These are phyloP conservation scores for Hirsutella thompsonii DNA, from an alignment of 2,329 filamentous ascomycete species.

Conservation along the genomic window DNA sequence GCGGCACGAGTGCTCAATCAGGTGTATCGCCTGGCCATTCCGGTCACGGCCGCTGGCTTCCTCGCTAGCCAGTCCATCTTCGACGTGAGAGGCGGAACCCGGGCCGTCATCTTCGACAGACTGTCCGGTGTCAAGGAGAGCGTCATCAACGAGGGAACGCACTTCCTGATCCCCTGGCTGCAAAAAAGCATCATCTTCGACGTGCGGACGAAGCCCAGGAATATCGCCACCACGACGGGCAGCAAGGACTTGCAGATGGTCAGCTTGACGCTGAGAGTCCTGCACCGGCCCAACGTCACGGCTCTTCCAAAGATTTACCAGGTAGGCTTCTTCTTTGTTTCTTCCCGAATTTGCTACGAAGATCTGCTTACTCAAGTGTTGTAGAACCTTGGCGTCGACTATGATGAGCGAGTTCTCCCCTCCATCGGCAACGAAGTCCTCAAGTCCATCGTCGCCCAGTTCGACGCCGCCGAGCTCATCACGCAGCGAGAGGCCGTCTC, in stretches of 20 bases:
- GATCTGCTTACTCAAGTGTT: background rate
- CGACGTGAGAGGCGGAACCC: constrained; percentile 89
- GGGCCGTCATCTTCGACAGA: constrained; percentile 97
- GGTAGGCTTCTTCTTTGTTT: constrained; percentile 37
- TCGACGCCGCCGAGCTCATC: constrained; percentile 97
- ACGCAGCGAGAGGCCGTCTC: constrained; percentile 96
- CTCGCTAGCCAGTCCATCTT: constrained; percentile 73
- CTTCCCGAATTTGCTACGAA: background rate
- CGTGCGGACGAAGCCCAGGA: constrained; percentile 92
- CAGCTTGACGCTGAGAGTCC: constrained; percentile 86
- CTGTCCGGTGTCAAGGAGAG: constrained; percentile 82
- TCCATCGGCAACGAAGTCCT: constrained; percentile 99
- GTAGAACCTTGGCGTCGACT: constrained; percentile 92
- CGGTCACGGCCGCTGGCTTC: constrained; percentile 54
- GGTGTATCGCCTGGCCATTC: constrained; percentile 59
- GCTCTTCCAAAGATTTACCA: constrained; percentile 96
- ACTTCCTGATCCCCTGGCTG: constrained; percentile 92
- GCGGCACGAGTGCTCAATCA: constrained; percentile 44
- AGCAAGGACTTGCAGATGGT: constrained; percentile 99
- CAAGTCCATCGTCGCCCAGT: constrained; percentile 96
- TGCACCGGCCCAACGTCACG: constrained; percentile 90
- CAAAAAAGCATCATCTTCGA: constrained; percentile 93
- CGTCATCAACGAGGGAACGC: constrained; percentile 91
- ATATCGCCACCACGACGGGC: constrained; percentile 93
- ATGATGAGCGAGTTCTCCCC: constrained; percentile 95